Conservation (phyloP, 768 basidiomycete genomes). For the Lactarius tabidus region DNA sequence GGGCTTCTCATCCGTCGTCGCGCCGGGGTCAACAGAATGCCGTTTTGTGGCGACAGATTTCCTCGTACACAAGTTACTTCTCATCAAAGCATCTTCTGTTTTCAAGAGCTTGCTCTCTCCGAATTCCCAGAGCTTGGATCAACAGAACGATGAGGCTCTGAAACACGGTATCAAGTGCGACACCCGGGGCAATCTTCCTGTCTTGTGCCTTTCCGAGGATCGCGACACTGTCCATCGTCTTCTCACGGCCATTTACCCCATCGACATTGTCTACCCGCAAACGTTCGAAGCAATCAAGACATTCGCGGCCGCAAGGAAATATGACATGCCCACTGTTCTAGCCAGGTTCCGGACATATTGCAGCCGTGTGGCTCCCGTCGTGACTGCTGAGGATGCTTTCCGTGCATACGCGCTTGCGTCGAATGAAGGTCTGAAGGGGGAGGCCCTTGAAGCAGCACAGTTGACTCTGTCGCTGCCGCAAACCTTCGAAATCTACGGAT, state of each 20-base stretch:
- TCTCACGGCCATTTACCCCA: constrained; percentile 16
- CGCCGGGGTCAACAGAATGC: neutral
- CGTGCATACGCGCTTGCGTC: constrained; percentile 10
- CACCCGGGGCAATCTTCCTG: neutral
- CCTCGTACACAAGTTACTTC: constrained; percentile 10
- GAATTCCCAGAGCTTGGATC: neutral
- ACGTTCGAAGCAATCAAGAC: constrained; percentile 11
- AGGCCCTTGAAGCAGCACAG: constrained; percentile 8
- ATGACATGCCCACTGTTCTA: constrained; percentile 3
- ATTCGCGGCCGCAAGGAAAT: constrained; percentile 3
- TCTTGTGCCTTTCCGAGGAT: constrained; percentile 6
- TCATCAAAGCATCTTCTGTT: constrained; percentile 12
- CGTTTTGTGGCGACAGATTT: neutral
- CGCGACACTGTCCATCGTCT: constrained; percentile 16
- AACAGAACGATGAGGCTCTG: neutral
- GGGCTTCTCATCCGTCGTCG: neutral
- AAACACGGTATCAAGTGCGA: neutral
- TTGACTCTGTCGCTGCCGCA: neutral
- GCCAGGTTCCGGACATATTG: constrained; percentile 2
- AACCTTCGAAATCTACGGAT: neutral
- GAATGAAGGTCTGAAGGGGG: neutral
- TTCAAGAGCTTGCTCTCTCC: constrained; percentile 13
- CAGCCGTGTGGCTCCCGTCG: neutral
- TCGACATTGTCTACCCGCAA: constrained; percentile 7
- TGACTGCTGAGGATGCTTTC: constrained; percentile 1